Conservation (phyloP, 768 basidiomycete genomes). For the Fomitopsis serialis region DNA sequence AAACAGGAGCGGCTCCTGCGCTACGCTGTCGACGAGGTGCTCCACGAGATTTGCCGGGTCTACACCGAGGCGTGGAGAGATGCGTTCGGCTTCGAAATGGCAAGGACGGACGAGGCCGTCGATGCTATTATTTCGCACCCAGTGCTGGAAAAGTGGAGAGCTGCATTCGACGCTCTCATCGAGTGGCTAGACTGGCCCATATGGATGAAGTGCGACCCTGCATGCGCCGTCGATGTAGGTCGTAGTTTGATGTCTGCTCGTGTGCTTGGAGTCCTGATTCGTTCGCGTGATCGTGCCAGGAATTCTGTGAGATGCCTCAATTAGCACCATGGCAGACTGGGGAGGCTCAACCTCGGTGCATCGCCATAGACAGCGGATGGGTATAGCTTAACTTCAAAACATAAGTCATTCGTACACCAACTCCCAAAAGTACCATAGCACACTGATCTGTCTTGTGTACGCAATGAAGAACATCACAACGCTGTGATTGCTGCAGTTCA, state of each 20-base stretch:
- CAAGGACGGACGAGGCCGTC: background rate
- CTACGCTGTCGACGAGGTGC: background rate
- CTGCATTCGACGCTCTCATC: background rate
- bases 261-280: background rate
- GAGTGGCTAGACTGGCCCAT: background rate
- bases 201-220: background rate
- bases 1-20: background rate
- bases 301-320: background rate
- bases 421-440: too few species aligned
- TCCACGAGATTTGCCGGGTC: background rate
- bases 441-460: too few species aligned
- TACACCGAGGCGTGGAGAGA: background rate
- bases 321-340: background rate
- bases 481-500: too few species aligned
- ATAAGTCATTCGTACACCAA: too few species aligned
- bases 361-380: background rate
- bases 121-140: background rate
- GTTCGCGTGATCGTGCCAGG: background rate
- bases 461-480: too few species aligned
- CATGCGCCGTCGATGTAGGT: background rate
- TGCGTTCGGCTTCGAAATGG: background rate
- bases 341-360: background rate
- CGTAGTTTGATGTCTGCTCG: background rate
- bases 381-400: too few species aligned
- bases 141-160: background rate